Evolutionary conservation across 306 rosid genomes (phyloP).

Genomic region (Calophaca sinica): DNA sequence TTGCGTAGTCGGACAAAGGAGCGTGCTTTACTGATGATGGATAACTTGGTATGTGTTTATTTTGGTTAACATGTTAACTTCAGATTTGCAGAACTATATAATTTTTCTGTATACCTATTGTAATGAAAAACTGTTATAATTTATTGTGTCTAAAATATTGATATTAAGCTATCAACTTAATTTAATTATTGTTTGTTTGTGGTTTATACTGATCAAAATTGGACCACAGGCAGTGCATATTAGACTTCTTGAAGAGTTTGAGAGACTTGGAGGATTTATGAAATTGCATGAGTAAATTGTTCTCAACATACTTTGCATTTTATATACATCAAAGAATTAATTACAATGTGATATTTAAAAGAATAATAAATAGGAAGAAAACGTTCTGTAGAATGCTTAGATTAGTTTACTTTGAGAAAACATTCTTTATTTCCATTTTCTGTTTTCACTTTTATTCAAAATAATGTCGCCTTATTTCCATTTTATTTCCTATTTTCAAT

Average conservation of each 20-base stretch:
- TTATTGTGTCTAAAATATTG: constrained; percentile 31
- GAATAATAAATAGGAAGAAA: constrained; percentile 1
- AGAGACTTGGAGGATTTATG: not conserved
- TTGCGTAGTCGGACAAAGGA: constrained; percentile 89
- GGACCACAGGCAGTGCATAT: not conserved
- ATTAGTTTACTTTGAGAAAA: not conserved
- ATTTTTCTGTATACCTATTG: constrained; percentile 23
- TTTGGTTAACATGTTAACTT: constrained; percentile 15
- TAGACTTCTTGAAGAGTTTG: constrained; percentile 15
- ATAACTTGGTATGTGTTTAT: constrained; percentile 72
- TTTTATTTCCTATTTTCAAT: not conserved
- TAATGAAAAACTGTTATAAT: constrained; percentile 14
- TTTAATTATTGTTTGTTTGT: not conserved
- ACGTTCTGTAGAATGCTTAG: not conserved
- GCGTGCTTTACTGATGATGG: constrained; percentile 91
- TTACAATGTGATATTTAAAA: not conserved
- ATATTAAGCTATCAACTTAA: constrained; percentile 8
- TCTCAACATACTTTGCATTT: not conserved
- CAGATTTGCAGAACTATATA: constrained; percentile 16
- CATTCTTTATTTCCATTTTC: too few species aligned
- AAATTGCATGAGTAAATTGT: not conserved
- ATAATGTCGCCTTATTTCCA: not conserved
- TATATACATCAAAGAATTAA: not conserved
- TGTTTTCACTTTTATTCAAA: not conserved
- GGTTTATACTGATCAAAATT: constrained; percentile 22